Evolutionary conservation across 2,329 filamentous ascomycete genomes (phyloP), one percentile per base, ranked within the genome.

Genomic region (Sporothrix mexicana): DNA sequence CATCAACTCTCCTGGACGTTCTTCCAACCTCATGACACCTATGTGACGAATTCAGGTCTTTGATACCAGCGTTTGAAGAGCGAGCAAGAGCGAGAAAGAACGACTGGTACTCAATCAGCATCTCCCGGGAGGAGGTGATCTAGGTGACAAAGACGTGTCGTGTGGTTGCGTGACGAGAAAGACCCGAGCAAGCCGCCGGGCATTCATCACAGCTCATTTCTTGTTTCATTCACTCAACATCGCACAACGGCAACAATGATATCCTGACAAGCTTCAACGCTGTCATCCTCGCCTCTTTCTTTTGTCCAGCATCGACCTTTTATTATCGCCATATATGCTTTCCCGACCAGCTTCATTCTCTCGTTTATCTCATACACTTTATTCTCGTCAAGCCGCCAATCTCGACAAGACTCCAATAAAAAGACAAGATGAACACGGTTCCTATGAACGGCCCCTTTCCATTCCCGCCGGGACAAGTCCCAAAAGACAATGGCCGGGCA

Each of bases 181-280:
- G n/a, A 17, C n/a, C 6, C 36, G 41, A 70, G 17, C 43, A 20
- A 20, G 20, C 25, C 25, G 47, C 10, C 20, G 7, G 23, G 12
- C 7, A 17, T 53, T 25, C 23, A 15, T 20, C 12, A 36, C 30
- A 36, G 30, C 30, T n/a, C 51, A 10, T 49, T 8, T 9, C 78
- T 23, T 59, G 47, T 49, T 25, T 69, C 10, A 20, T 61, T 17
- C 43, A 17, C 8, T 10, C 45, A 70, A 49, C 20, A 30, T 47
- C 8, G 23, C 25, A 49, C 57, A 13, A 43, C 30, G 20, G 72
- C 69, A 57, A 72, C 55, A 49, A 73, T 73, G 72, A 20, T 30
- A 64, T 64, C 69, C 25, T 73, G 41, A 66, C 55, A 43, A 41
- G 45, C 17, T 17, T 41, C 25, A 30, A 49, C 43, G 69, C 41